Conservation (phyloP, 2,329 filamentous ascomycete species). For the Sarocladiaceae sp. region DNA sequence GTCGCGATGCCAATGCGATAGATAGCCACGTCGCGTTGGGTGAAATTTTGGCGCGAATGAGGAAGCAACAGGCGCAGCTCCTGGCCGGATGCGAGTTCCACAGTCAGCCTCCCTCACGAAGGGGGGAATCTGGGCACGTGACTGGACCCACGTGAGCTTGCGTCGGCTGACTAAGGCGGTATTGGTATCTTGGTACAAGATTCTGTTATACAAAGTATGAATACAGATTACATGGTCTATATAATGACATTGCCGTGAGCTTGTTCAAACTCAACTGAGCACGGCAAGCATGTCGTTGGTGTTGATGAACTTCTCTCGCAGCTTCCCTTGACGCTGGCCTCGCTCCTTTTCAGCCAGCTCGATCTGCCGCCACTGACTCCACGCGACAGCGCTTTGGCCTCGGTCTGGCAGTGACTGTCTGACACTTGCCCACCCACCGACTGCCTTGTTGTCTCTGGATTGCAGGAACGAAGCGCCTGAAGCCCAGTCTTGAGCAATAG, state of each 20-base stretch:
- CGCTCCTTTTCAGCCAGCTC: slow-evolving; percentile 67
- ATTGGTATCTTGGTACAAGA: no score
- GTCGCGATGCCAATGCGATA: slow-evolving; percentile 16
- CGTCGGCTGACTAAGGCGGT: neutral
- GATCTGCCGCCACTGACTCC: slow-evolving; percentile 80
- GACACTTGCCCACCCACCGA: slow-evolving; percentile 70
- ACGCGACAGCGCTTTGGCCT: slow-evolving; percentile 61
- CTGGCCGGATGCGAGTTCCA: slow-evolving; percentile 3
- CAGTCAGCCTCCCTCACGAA: neutral
- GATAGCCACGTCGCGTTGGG: slow-evolving; percentile 24
- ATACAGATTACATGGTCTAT: neutral
- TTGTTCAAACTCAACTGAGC: slow-evolving; percentile 27
- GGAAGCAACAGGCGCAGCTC: slow-evolving; percentile 3
- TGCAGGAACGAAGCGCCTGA: slow-evolving; percentile 34
- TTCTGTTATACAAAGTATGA: neutral
- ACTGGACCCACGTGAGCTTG: neutral
- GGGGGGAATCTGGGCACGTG: neutral
- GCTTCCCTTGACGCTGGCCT: slow-evolving; percentile 64
- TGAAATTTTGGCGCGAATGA: slow-evolving; percentile 33
- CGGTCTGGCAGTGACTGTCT: slow-evolving; percentile 48
- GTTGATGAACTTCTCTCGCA: slow-evolving; percentile 63
- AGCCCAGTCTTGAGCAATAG: slow-evolving; percentile 72
- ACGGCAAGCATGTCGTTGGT: slow-evolving; percentile 52
- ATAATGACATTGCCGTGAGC: no score
- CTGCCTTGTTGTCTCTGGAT: slow-evolving; percentile 2